A percentile compares a stretch with the other conserved stretches of the same genome.
These are phyloP conservation scores for Ustilago crameri DNA, from an alignment of 1,284 basidiomycete species.

Conservation along the genomic window DNA sequence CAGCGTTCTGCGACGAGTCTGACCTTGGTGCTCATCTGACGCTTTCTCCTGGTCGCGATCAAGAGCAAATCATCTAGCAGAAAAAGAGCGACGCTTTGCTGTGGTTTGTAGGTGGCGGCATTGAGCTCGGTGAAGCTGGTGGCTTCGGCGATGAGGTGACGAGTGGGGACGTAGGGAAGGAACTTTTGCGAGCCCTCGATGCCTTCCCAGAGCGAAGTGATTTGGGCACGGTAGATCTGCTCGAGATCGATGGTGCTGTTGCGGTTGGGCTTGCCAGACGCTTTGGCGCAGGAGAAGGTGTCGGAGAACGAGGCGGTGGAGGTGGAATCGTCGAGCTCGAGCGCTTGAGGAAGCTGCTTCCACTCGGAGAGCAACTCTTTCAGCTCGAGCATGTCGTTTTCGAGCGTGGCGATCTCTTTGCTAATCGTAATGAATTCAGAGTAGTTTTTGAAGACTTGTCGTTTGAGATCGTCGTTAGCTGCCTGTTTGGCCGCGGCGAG, in stretches of 20 bases:
- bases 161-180: constrained; percentile 85
- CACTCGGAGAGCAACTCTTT: constrained; percentile 93
- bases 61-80: constrained; percentile 90
- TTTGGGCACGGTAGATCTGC: constrained; percentile 91
- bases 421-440: constrained; percentile 95
- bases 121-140: constrained; percentile 87
- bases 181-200: constrained; percentile 98
- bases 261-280: constrained; percentile 23
- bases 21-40: constrained; percentile 71
- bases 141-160: constrained; percentile 89
- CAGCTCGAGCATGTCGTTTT: constrained; percentile 97
- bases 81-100: constrained; percentile 87
- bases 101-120: constrained; percentile 92
- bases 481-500: constrained; percentile 48
- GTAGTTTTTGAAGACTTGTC: constrained; percentile 73
- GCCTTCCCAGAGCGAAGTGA: constrained; percentile 87
- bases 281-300: constrained; percentile 14
- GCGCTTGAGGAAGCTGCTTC: constrained; percentile 70
- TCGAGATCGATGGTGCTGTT: constrained; percentile 76
- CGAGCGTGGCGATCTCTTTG: constrained; percentile 93
- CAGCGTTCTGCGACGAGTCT: constrained; percentile 88
- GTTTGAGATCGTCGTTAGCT: constrained; percentile 59
- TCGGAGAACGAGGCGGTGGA: constrained; percentile 19
- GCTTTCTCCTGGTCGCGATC: constrained; percentile 76
- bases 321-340: constrained; percentile 57